Evolutionary conservation across 176 grass and related monocot genomes (phyloP).

Genomic region (Tillandsia fasciculata): DNA sequence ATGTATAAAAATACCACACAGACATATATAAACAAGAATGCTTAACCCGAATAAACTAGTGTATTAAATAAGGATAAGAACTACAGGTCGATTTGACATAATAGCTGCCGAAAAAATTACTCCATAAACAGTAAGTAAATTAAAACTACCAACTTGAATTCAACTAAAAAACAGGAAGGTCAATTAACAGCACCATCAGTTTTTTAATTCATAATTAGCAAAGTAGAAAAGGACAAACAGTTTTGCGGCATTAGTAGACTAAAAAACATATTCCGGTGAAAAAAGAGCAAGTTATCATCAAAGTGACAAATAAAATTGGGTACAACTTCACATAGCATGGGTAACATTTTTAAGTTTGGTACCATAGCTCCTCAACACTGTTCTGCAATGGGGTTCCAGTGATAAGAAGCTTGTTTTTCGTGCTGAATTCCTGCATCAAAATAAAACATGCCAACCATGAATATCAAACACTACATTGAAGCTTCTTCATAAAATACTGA

Average conservation of each 20-base stretch:
- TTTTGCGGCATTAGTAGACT: not conserved
- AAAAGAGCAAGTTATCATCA: not conserved
- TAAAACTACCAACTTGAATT: too few species aligned
- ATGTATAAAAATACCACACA: too few species aligned
- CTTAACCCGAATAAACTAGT: too few species aligned
- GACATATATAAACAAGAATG: too few species aligned
- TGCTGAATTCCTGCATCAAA: constrained; percentile 73
- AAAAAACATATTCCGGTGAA: not conserved
- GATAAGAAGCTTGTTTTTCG: constrained; percentile 97
- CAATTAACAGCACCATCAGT: too few species aligned
- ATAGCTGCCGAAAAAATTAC: too few species aligned
- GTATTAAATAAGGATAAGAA: too few species aligned
- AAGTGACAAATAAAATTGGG: not conserved
- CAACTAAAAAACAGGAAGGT: too few species aligned
- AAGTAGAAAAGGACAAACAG: too few species aligned
- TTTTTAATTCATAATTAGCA: too few species aligned
- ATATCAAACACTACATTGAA: not conserved
- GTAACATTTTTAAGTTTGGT: constrained; percentile 10
- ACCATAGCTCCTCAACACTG: constrained; percentile 98
- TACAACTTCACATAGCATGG: not conserved
- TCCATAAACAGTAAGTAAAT: too few species aligned
- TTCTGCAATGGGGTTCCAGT: constrained; percentile 99
- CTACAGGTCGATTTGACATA: too few species aligned
- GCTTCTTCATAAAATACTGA: not conserved
- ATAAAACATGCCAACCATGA: not conserved